Conservation (phyloP, 192 early-diverging fungal species). For the Umbelopsis sp. region DNA sequence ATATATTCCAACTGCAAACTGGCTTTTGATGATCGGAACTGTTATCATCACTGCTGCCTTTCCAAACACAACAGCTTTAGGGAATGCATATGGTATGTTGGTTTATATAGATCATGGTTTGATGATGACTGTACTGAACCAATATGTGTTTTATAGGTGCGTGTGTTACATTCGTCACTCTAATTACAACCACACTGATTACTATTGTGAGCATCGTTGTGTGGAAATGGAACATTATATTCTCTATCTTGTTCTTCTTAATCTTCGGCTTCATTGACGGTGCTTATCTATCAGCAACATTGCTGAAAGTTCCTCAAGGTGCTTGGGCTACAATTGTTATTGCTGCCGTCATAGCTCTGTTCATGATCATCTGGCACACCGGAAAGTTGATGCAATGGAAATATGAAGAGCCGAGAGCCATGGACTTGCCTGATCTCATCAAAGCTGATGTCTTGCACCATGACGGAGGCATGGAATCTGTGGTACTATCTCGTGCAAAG, state of each 20-base stretch:
- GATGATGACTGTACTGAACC: background rate
- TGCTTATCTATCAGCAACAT: conserved; percentile 20
- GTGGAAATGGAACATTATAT: conserved; percentile 20
- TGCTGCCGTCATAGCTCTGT: background rate
- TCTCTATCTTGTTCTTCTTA: conserved; percentile 23
- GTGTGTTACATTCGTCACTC: conserved; percentile 10
- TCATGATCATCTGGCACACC: conserved; percentile 29
- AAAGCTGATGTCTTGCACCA: background rate
- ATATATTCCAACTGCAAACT: conserved; percentile 57
- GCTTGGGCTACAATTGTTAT: conserved; percentile 29
- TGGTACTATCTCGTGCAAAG: background rate
- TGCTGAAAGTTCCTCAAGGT: conserved; percentile 24
- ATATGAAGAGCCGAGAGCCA: background rate
- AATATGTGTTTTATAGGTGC: background rate
- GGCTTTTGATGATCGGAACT: conserved; percentile 40
- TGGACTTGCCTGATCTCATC: conserved; percentile 15
- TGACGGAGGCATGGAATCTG: background rate
- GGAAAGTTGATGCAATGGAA: conserved; percentile 14
- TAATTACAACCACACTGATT: conserved; percentile 16
- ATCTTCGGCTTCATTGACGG: conserved; percentile 31
- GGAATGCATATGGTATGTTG: conserved; percentile 47
- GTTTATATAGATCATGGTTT: background rate
- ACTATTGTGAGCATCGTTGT: conserved; percentile 16
- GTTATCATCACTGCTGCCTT: conserved; percentile 44
- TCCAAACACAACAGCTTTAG: conserved; percentile 35